Evolutionary conservation across 306 rosid genomes (phyloP).

Genomic region (Vigna unguiculata): DNA sequence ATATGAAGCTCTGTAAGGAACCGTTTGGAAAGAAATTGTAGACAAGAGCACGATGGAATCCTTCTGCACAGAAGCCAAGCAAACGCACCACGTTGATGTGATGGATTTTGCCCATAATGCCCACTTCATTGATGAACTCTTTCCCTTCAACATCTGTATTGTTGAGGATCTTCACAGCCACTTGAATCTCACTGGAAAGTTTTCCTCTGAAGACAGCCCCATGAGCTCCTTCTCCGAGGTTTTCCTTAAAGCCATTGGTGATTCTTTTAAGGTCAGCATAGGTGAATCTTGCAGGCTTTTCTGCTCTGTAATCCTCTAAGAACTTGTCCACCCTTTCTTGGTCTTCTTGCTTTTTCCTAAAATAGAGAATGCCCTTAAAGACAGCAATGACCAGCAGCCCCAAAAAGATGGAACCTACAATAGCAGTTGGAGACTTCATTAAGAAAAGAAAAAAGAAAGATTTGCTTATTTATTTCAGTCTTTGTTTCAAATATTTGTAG

Average conservation of each 20-base stretch:
- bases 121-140: neutral
- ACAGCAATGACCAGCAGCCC: neutral
- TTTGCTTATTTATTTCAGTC: too few species aligned
- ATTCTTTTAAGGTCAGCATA: neutral
- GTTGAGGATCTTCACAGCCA: slow-evolving; percentile 7
- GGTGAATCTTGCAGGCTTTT: neutral
- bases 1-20: neutral
- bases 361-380: neutral
- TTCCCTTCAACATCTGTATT: neutral
- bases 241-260: neutral
- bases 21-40: neutral
- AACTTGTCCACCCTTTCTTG: neutral
- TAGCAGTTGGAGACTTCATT: neutral
- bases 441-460: neutral
- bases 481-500: too few species aligned
- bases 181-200: neutral
- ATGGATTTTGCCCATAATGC: neutral
- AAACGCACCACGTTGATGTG: neutral
- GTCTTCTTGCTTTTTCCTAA: neutral
- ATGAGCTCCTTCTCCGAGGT: neutral
- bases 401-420: neutral
- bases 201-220: neutral
- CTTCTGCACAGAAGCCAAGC: slow-evolving; percentile 16
- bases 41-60: neutral
- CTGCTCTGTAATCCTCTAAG: neutral